Conservation (phyloP, 1,284 basidiomycete genomes). For the Wolfiporia cocos region DNA sequence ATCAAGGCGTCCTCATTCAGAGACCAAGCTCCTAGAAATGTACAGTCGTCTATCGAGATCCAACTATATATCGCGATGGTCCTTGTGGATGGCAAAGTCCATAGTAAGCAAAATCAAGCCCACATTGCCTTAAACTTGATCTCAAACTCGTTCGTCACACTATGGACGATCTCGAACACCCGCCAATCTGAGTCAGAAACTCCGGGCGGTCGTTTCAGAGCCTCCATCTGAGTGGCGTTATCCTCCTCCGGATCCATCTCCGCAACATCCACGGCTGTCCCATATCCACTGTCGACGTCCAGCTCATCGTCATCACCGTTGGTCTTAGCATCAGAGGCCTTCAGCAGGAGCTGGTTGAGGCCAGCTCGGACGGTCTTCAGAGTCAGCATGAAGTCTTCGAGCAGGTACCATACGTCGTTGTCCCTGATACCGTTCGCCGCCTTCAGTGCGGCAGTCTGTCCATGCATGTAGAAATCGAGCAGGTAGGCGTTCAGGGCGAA, state of each 20-base stretch:
- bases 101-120: too few relatives aligned
- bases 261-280: conserved; percentile 22
- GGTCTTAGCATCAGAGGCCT: conserved; percentile 20
- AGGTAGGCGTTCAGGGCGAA: conserved; percentile 56
- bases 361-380: conserved; percentile 37
- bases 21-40: too few relatives aligned
- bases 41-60: too few relatives aligned
- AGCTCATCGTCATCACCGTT: conserved; percentile 17
- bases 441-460: conserved; percentile 42
- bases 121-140: conserved; percentile 37
- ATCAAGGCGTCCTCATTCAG: too few relatives aligned
- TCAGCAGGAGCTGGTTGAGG: conserved; percentile 36
- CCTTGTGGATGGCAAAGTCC: too few relatives aligned
- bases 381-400: conserved; percentile 51
- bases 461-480: conserved; percentile 62
- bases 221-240: conserved; percentile 12
- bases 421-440: conserved; percentile 49
- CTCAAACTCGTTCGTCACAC: conserved; percentile 38
- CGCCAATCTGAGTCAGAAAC: conserved; percentile 46
- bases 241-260: conserved; percentile 26
- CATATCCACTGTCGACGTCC: conserved; percentile 31
- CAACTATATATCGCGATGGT: too few relatives aligned
- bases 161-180: conserved; percentile 45
- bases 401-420: conserved; percentile 57
- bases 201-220: conserved; percentile 28